Conservation (phyloP, 148 eudicot species). For the Rhododendron griersonianum region DNA sequence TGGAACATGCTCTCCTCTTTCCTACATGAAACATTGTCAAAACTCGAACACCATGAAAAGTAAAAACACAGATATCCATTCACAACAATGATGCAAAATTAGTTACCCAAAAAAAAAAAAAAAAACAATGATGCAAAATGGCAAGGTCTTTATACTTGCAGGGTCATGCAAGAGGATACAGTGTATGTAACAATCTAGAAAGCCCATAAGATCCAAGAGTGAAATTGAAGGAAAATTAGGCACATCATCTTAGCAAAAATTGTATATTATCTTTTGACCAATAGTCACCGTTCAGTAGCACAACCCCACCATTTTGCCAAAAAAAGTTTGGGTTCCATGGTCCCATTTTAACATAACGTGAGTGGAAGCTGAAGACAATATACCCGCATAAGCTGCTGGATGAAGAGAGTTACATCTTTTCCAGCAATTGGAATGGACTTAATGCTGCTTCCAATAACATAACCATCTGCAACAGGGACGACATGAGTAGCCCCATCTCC, state of each 20-base stretch:
- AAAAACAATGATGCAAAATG: background rate
- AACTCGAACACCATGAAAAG: background rate
- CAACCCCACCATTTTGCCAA: background rate
- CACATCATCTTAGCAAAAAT: constrained; percentile 7
- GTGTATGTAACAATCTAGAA: background rate
- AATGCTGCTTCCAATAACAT: constrained; percentile 97
- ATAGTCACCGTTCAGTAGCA: background rate
- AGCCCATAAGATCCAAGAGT: constrained; percentile 1
- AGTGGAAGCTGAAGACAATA: background rate
- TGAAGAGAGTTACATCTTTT: constrained; percentile 78
- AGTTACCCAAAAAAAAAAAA: too few relatives aligned
- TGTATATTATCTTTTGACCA: background rate
- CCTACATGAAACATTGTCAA: constrained; percentile 45
- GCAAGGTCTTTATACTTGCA: background rate
- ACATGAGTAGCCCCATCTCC: constrained; percentile 98
- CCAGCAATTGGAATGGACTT: constrained; percentile 88
- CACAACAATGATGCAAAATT: background rate
- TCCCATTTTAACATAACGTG: background rate
- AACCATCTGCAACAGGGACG: constrained; percentile 98
- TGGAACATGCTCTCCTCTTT: constrained; percentile 97
- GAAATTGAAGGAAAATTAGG: constrained; percentile 1
- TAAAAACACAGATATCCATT: background rate
- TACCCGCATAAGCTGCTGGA: constrained; percentile 93
- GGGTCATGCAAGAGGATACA: background rate
- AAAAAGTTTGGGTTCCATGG: background rate